Evolutionary conservation across 1,284 basidiomycete genomes (phyloP).

Genomic region (Puccinia coronata): DNA sequence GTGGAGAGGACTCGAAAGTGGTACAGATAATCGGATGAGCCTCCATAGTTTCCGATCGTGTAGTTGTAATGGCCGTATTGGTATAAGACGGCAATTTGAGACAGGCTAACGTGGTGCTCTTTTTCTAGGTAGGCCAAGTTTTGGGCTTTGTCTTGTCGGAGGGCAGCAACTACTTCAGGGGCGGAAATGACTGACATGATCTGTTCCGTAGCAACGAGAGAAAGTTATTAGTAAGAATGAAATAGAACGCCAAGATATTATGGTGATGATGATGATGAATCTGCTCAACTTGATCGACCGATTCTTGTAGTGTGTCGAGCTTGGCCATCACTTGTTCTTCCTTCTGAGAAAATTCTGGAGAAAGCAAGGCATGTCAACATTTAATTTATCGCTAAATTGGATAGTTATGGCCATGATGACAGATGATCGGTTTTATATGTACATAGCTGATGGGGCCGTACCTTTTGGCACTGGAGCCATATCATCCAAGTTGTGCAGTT

Average conservation of each 20-base stretch:
- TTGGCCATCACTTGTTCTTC: conserved; percentile 48
- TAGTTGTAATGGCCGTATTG: conserved; percentile 98
- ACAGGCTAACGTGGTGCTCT: conserved; percentile 81
- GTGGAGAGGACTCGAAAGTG: conserved; percentile 97
- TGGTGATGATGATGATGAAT: not conserved
- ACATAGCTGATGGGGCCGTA: not conserved
- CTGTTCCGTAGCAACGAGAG: conserved; percentile 59
- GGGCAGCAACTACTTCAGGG: conserved; percentile 81
- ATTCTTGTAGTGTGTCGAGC: conserved; percentile 43
- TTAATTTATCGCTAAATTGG: too few species aligned
- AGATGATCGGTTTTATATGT: not conserved
- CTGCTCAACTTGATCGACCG: conserved; percentile 37
- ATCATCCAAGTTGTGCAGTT: conserved; percentile 52
- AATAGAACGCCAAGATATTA: not conserved
- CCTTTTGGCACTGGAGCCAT: conserved; percentile 43
- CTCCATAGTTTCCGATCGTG: conserved; percentile 92
- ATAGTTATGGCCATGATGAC: too few species aligned
- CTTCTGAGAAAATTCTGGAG: conserved; percentile 46
- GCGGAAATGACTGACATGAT: conserved; percentile 96
- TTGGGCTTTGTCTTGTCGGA: conserved; percentile 86
- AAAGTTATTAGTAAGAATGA: not conserved
- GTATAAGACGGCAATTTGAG: conserved; percentile 94
- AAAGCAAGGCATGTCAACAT: not conserved
- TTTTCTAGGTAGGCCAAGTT: conserved; percentile 92
- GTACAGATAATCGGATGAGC: conserved; percentile 95